Conservation (phyloP, 2,329 filamentous ascomycete species). For the Colletotrichum sp. region DNA sequence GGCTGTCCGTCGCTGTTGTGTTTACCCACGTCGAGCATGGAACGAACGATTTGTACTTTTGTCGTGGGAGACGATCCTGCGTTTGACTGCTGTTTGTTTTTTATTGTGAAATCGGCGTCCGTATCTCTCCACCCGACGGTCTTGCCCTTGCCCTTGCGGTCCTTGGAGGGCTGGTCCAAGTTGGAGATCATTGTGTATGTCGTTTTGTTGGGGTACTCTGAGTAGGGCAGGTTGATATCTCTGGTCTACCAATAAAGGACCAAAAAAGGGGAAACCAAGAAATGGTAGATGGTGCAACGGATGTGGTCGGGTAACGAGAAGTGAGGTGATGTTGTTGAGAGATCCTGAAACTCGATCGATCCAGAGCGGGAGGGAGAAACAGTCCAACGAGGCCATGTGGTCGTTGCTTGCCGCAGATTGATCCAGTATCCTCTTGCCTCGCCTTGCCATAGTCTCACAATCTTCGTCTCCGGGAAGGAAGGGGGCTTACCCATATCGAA, state of each 20-base stretch:
- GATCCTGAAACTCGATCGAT: slow-evolving; percentile 27
- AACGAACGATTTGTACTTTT: neutral
- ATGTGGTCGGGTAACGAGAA: slow-evolving; percentile 36
- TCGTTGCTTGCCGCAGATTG: neutral
- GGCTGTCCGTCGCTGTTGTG: neutral
- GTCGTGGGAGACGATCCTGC: neutral
- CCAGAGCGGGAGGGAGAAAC: slow-evolving; percentile 7
- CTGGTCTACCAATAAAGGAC: slow-evolving; percentile 34
- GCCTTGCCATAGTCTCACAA: slow-evolving; percentile 17
- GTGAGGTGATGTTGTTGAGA: slow-evolving; percentile 24
- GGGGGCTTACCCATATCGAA: slow-evolving; percentile 53
- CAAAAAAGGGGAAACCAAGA: slow-evolving; percentile 45
- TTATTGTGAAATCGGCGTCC: neutral
- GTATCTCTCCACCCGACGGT: neutral
- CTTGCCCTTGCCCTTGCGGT: neutral
- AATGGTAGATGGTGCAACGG: slow-evolving; percentile 51
- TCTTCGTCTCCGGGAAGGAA: slow-evolving; percentile 25
- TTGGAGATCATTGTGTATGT: slow-evolving; percentile 45
- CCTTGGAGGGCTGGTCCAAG: slow-evolving; percentile 37
- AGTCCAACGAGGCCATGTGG: neutral
- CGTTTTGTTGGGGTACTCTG: slow-evolving; percentile 24
- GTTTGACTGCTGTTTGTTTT: neutral
- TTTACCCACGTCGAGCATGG: neutral
- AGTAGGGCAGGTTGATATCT: slow-evolving; percentile 31
- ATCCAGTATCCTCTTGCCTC: slow-evolving; percentile 14